phyloP scores from a whole-genome alignment of 2,329 filamentous ascomycete species.

The Alternaria panax region DNA sequence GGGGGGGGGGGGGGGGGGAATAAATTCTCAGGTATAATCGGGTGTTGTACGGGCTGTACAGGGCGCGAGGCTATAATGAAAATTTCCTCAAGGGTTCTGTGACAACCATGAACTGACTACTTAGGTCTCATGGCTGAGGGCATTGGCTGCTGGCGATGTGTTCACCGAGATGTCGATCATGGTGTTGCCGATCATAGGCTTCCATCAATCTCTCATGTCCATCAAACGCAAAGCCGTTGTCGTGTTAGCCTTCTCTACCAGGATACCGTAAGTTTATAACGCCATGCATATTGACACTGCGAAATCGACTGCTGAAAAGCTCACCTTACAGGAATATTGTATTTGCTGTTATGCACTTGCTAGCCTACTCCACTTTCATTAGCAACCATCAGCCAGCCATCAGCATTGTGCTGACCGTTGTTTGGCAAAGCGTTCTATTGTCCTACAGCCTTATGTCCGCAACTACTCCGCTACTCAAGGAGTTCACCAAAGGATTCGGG shows the following conservation, averaged over 20 bases:
- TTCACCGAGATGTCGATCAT: conserved; percentile 7
- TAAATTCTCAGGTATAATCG: too few species aligned
- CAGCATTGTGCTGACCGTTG: conserved; percentile 6
- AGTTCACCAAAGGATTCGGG: conserved; percentile 7
- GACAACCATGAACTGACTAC: neutral
- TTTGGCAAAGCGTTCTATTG: conserved; percentile 11
- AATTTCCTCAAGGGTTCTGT: neutral
- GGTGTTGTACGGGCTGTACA: neutral
- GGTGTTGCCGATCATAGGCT: conserved; percentile 6
- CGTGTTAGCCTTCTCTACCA: conserved; percentile 13
- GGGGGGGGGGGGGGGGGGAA: too few species aligned
- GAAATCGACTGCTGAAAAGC: neutral
- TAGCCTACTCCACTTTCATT: conserved; percentile 4
- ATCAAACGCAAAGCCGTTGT: conserved; percentile 4
- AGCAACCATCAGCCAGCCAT: neutral
- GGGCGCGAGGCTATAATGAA: too few species aligned
- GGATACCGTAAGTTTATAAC: conserved; percentile 10
- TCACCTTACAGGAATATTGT: conserved; percentile 2
- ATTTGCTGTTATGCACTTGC: conserved; percentile 6
- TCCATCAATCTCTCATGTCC: conserved; percentile 4
- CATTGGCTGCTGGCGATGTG: neutral
- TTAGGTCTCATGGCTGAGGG: conserved; percentile 10
- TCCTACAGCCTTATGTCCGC: conserved; percentile 14
- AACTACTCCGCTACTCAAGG: conserved; percentile 10
- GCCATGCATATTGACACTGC: too few species aligned